Conservation (phyloP, 148 eudicot species). For the Salicornia ramosissima region DNA sequence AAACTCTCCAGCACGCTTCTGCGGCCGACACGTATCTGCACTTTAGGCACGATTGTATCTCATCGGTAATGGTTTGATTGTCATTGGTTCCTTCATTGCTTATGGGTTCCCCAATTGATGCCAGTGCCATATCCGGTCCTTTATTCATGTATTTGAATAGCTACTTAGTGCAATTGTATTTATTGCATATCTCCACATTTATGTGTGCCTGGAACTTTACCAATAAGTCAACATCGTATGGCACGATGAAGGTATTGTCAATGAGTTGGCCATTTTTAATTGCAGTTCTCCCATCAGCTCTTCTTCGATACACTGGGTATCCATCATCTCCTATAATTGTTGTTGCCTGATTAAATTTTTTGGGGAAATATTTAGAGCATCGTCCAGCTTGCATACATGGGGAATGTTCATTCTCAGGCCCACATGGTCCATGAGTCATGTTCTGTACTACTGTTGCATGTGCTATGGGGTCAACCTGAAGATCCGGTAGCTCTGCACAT, state of each 20-base stretch:
- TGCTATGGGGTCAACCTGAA: background rate
- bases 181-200: slow-evolving; percentile 1
- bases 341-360: background rate
- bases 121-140: too few species aligned
- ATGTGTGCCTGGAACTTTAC: slow-evolving; percentile 8
- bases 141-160: too few species aligned
- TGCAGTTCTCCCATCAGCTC: background rate
- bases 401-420: background rate
- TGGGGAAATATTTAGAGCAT: background rate
- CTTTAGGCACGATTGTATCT: too few species aligned
- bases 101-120: too few species aligned
- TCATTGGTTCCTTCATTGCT: too few species aligned
- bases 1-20: too few species aligned
- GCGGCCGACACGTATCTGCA: too few species aligned
- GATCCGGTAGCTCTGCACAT: slow-evolving; percentile 22
- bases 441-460: slow-evolving; percentile 1
- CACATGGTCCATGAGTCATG: slow-evolving; percentile 8
- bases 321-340: background rate
- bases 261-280: background rate
- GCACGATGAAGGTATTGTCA: background rate
- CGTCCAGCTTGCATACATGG: background rate
- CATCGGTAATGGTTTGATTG: too few species aligned
- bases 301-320: background rate
- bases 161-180: background rate
- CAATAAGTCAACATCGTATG: background rate